phyloP scores from a whole-genome alignment of 176 grass and related monocot genomes.

The Metroxylon sagu region DNA sequence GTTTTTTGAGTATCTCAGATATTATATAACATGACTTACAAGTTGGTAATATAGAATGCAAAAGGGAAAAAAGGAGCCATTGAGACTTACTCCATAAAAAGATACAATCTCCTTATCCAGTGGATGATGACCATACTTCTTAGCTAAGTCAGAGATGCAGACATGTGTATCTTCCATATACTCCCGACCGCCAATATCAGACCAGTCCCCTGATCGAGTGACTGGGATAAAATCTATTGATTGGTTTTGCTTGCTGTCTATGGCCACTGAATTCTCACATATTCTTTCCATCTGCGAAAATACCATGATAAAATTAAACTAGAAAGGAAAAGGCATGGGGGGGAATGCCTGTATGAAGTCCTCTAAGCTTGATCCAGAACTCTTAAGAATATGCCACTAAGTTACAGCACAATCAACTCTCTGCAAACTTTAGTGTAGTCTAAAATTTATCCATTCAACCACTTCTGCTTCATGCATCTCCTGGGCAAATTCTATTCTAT shows the following conservation, averaged over 20 bases:
- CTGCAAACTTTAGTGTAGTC: too few relatives aligned
- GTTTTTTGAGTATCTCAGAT: too few relatives aligned
- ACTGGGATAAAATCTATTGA: constrained; percentile 42
- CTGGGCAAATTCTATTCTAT: too few relatives aligned
- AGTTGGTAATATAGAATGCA: too few relatives aligned
- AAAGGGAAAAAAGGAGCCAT: constrained; percentile 3
- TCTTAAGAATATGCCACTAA: too few relatives aligned
- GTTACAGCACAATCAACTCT: too few relatives aligned
- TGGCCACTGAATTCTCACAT: constrained; percentile 51
- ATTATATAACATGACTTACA: too few relatives aligned
- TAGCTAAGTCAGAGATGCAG: constrained; percentile 83
- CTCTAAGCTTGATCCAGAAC: too few relatives aligned
- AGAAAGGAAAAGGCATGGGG: neutral
- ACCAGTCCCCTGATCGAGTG: constrained; percentile 82
- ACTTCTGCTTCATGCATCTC: too few relatives aligned
- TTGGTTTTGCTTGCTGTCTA: constrained; percentile 42
- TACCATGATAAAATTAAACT: neutral
- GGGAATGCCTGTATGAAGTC: neutral
- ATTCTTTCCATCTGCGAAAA: constrained; percentile 73
- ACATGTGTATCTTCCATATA: constrained; percentile 94
- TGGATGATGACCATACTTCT: constrained; percentile 45
- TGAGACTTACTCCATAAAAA: constrained; percentile 74
- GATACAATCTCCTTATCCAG: constrained; percentile 56
- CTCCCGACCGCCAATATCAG: constrained; percentile 59
- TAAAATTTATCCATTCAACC: too few relatives aligned